Evolutionary conservation across 2,329 filamentous ascomycete genomes (phyloP).

Genomic region (Fusarium poae): DNA sequence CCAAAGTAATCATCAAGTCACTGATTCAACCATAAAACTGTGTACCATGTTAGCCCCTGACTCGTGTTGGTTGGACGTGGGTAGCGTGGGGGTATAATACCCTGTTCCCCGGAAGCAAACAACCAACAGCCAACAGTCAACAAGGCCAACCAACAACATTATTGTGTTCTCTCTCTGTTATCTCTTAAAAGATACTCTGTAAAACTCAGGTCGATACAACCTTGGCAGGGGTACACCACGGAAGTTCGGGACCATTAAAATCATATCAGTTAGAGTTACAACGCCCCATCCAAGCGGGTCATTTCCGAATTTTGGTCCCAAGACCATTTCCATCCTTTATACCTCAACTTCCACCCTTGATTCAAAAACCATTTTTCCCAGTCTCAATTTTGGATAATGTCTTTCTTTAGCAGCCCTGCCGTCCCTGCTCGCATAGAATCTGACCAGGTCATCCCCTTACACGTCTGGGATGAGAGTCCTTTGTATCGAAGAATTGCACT

Average conservation of each 20-base stretch:
- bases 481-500: conserved; percentile 28
- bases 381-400: neutral
- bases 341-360: neutral
- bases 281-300: neutral
- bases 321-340: neutral
- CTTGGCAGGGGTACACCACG: neutral
- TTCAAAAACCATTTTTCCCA: rapidly evolving
- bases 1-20: neutral
- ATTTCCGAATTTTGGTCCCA: neutral
- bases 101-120: neutral
- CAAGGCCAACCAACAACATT: neutral
- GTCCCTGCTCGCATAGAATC: neutral
- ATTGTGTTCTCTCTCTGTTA: neutral
- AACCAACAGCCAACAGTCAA: neutral
- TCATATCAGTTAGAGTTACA: neutral
- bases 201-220: neutral
- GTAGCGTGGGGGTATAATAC: neutral
- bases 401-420: neutral
- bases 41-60: rapidly evolving
- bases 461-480: conserved; percentile 32
- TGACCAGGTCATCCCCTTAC: conserved; percentile 27
- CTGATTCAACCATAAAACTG: rapidly evolving
- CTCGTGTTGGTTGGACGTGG: neutral
- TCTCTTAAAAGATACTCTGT: neutral
- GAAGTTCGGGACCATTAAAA: too few species aligned